Percentiles rank a stretch among this genome's conserved stretches.
phyloP scores from a whole-genome alignment of 2,329 filamentous ascomycete genomes.

The Trichophyton benhamiae region DNA sequence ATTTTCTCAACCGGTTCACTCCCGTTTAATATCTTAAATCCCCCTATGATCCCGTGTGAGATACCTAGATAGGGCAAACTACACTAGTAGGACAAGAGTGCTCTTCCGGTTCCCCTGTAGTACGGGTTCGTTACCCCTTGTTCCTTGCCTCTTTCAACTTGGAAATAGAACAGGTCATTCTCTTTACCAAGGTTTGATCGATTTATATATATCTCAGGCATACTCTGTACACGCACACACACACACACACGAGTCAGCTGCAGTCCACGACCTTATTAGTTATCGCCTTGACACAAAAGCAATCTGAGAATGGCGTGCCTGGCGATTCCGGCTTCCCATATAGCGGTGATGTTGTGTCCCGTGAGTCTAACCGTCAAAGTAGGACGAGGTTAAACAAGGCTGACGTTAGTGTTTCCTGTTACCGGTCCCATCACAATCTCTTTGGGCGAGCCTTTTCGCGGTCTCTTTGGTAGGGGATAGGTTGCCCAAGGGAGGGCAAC shows the following conservation, averaged over 20 bases:
- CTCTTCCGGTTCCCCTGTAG: not conserved
- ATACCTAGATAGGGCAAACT: not conserved
- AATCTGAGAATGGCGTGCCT: not conserved
- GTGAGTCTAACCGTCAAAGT: not conserved
- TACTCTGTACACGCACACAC: not conserved
- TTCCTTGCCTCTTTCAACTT: not conserved
- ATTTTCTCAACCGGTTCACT: conserved; percentile 5
- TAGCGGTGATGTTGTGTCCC: not conserved
- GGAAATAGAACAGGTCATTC: not conserved
- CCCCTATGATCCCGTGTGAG: not conserved
- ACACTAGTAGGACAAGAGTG: not conserved
- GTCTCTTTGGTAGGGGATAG: not conserved
- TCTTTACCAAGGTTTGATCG: not conserved
- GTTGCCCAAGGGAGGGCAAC: not conserved
- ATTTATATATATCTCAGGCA: not conserved
- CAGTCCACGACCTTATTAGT: not conserved
- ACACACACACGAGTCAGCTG: not conserved
- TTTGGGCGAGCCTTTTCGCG: not conserved
- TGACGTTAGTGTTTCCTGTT: not conserved
- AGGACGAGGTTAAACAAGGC: not conserved
- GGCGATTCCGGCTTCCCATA: not conserved
- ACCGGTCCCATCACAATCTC: not conserved
- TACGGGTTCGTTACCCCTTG: not conserved
- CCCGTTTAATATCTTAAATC: not conserved
- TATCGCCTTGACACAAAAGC: not conserved